These are phyloP conservation scores for Hymenoscyphus fraxineus DNA, from an alignment of 2,329 filamentous ascomycete species.

Conservation along the genomic window DNA sequence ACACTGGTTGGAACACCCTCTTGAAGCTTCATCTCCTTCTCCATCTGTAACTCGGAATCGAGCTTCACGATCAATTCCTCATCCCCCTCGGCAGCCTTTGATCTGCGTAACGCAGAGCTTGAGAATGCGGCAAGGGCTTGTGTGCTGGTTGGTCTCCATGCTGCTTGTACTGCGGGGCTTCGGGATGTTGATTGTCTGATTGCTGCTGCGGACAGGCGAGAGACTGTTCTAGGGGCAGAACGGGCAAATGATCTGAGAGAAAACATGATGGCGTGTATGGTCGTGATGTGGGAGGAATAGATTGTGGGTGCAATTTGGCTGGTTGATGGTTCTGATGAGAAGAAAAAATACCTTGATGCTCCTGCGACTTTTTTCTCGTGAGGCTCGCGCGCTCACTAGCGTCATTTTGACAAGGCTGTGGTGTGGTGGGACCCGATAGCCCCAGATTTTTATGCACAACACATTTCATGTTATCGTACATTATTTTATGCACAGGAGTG, in stretches of 20 bases:
- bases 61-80: conserved; percentile 84
- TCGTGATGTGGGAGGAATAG: conserved; percentile 11
- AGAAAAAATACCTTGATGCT: conserved; percentile 4
- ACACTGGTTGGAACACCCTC: conserved; percentile 72
- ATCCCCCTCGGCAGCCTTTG: conserved; percentile 52
- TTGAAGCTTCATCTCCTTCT: conserved; percentile 70
- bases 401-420: conserved; percentile 10
- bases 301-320: conserved; percentile 11
- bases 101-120: conserved; percentile 42
- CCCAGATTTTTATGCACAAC: not conserved
- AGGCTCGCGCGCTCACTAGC: conserved; percentile 16
- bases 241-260: conserved; percentile 64
- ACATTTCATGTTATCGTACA: not conserved
- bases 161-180: conserved; percentile 29
- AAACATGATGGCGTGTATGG: conserved; percentile 51
- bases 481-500: no score
- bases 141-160: conserved; percentile 28
- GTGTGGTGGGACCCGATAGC: not conserved
- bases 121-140: conserved; percentile 33
- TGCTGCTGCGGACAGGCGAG: conserved; percentile 52
- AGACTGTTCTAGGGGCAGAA: conserved; percentile 60
- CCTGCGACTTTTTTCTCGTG: conserved; percentile 18
- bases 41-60: conserved; percentile 76
- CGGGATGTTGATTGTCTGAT: conserved; percentile 46
- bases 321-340: conserved; percentile 15